phyloP scores from a whole-genome alignment of 1,284 basidiomycete species.

The Moesziomyces parantarcticus region DNA sequence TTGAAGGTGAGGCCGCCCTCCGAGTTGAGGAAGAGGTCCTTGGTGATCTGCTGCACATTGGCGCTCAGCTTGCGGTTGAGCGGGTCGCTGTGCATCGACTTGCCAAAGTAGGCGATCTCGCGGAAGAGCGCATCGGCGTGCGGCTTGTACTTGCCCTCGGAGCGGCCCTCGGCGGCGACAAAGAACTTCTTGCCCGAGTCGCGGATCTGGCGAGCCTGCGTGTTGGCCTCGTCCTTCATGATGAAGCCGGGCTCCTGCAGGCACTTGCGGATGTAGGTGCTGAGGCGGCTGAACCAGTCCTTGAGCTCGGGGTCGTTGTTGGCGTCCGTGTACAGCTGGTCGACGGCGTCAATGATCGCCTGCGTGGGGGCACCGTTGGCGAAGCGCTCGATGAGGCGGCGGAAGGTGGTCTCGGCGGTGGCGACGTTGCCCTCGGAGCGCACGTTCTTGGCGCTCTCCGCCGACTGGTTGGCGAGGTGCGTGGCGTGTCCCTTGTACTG shows the following conservation, averaged over 20 bases:
- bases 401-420: constrained; percentile 60
- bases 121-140: constrained; percentile 86
- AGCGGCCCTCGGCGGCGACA: constrained; percentile 68
- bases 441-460: constrained; percentile 70
- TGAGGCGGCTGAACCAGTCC: constrained; percentile 79
- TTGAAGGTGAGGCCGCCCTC: constrained; percentile 79
- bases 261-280: constrained; percentile 72
- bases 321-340: constrained; percentile 80
- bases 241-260: constrained; percentile 89
- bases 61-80: constrained; percentile 83
- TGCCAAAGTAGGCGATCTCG: constrained; percentile 80
- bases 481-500: constrained; percentile 80
- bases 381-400: constrained; percentile 84
- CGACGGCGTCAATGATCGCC: constrained; percentile 78
- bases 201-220: constrained; percentile 70
- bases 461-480: constrained; percentile 71
- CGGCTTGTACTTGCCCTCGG: constrained; percentile 78
- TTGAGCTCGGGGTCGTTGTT: constrained; percentile 79
- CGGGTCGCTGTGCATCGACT: constrained; percentile 84
- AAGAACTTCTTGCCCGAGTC: constrained; percentile 63
- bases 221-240: constrained; percentile 77
- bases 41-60: constrained; percentile 83
- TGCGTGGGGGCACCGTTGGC: constrained; percentile 78
- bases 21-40: constrained; percentile 78
- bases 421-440: constrained; percentile 72